Base-by-base conservation (phyloP, 345 rosid species). In the Moringa oleifera region DNA sequence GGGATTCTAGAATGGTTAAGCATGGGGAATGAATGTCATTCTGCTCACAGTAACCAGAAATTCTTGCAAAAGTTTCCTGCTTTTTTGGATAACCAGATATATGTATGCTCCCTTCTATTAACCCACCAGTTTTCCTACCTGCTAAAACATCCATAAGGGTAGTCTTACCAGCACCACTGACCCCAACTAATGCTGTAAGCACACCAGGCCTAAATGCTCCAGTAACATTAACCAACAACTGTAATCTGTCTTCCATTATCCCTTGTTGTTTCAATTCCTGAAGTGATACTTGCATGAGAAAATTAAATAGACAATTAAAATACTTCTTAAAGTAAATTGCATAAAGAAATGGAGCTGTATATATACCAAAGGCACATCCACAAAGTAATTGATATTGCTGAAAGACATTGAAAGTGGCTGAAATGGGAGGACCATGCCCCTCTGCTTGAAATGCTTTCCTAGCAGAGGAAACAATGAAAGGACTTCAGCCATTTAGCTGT, bases 381-480 rank as follows among this genome's bases (percentile, higher is more conserved):
- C 95, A 69, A 73, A 94, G 81, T 94, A 94, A 62, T 88, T 94
- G 75, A 94, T 70, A 58, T 83, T 83, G 73, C 91, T 72, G 85
- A 94, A 94, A 71, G 96, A 80, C 85, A 94, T 75, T 53, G 95
- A 90, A 71, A 88, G 95, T 4, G 85, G 95, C 75, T 88, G 97
- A 83, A 94, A 94, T 20, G 99, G 99, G n/a, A 94, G 96, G 79
- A 88, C 96, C 97, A 90, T 94, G 76, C 99, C 99, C 76, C 85
- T 79, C 56, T 81, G 85, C 81, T 83, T 86, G 79, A 90, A 83
- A 78, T 85, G 72, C 77, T 94, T 94, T 59, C 97, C 99, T 90
- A 82, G 52, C 55, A 67, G 57, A 50, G 25, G 13, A 71, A 51
- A 62, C 37, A 51, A 69, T 46, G 18, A 58, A 68, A 49, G 20